Conservation (phyloP, 169 alveolate genomes). For the Eimeria maxima region DNA sequence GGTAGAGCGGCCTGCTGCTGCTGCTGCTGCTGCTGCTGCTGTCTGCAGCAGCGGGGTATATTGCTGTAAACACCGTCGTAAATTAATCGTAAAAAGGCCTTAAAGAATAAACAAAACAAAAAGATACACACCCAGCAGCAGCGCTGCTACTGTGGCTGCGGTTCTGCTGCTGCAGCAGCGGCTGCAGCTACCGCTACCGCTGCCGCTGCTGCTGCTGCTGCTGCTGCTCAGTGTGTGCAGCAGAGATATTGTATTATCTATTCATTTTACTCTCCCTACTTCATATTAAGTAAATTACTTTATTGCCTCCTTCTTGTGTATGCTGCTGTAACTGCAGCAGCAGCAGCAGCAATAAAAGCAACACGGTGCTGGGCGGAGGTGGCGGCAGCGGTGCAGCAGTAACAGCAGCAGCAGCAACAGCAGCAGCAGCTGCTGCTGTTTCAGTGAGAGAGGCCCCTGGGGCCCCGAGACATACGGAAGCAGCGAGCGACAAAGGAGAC, state of each 20-base stretch:
- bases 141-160: background rate
- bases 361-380: background rate
- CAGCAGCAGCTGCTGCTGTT: conserved; percentile 35
- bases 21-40: conserved; percentile 28
- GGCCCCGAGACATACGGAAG: background rate
- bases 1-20: background rate
- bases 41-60: background rate
- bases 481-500: background rate
- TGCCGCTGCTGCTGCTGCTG: background rate
- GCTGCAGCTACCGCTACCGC: conserved; percentile 12
- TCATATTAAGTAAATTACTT: background rate
- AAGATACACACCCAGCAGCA: background rate
- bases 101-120: background rate
- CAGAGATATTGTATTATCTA: background rate
- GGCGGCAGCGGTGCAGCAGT: conserved; percentile 27
- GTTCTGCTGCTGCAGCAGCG: background rate
- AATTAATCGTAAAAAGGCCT: background rate
- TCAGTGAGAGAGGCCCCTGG: conserved; percentile 7
- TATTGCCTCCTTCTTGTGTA: background rate
- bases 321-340: background rate
- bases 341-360: conserved; percentile 17
- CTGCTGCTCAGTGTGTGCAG: conserved; percentile 21
- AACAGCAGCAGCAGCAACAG: background rate
- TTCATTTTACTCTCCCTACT: background rate
- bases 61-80: background rate